These are phyloP conservation scores for Chlorociboria aeruginascens DNA, from an alignment of 495 filamentous ascomycete genomes.

Conservation along the genomic window DNA sequence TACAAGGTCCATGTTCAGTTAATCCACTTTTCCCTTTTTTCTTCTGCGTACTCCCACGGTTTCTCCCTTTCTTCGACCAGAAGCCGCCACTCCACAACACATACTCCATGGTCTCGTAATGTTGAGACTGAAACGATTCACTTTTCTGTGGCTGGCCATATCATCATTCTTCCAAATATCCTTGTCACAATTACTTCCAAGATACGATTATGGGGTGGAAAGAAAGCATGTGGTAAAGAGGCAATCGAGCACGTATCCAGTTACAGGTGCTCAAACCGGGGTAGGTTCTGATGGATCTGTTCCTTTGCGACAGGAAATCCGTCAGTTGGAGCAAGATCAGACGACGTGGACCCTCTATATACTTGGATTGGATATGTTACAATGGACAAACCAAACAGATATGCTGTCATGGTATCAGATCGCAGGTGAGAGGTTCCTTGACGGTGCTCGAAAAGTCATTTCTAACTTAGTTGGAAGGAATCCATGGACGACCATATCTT, in stretches of 20 bases:
- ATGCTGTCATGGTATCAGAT: constrained; percentile 51
- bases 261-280: constrained; percentile 7
- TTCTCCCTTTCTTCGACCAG: too few relatives aligned
- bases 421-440: constrained; percentile 28
- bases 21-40: too few relatives aligned
- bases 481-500: constrained; percentile 49
- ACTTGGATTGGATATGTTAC: constrained; percentile 20
- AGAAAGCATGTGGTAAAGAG: constrained; percentile 1
- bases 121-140: too few relatives aligned
- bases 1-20: too few relatives aligned
- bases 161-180: not conserved
- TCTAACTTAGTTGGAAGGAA: constrained; percentile 29
- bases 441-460: not conserved
- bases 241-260: not conserved
- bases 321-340: constrained; percentile 40
- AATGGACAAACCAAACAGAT: constrained; percentile 38
- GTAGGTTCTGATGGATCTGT: constrained; percentile 18
- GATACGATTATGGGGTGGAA: constrained; percentile 9
- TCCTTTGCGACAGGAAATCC: constrained; percentile 34
- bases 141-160: too few relatives aligned
- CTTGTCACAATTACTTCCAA: not conserved
- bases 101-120: too few relatives aligned
- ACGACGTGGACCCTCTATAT: constrained; percentile 27
- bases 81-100: too few relatives aligned
- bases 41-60: too few relatives aligned